Percentiles rank a stretch among this genome's conserved stretches.
Conservation (phyloP, 352 stramenopile genomes). For the Phytophthora nicotianae region DNA sequence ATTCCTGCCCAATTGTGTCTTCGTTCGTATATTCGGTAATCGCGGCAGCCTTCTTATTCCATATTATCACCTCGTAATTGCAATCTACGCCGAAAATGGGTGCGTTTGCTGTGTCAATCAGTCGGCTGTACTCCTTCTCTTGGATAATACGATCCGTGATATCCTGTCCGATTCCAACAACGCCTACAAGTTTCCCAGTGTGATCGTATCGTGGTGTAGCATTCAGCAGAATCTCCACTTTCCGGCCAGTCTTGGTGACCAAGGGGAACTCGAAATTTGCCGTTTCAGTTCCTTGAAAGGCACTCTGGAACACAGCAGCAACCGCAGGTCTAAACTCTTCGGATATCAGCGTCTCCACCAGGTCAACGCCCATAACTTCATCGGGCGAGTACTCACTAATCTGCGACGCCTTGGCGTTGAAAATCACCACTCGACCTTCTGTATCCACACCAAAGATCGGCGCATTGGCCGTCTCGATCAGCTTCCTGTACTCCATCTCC, state of each 20-base stretch:
- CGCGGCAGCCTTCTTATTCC: conserved; percentile 88
- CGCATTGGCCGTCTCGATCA: conserved; percentile 92
- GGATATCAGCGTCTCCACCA: conserved; percentile 81
- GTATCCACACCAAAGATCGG: conserved; percentile 86
- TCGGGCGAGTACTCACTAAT: conserved; percentile 79
- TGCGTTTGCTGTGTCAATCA: conserved; percentile 74
- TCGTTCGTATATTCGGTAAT: conserved; percentile 85
- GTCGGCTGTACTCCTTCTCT: conserved; percentile 66
- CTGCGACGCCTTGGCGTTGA: conserved; percentile 83
- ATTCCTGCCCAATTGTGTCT: conserved; percentile 74
- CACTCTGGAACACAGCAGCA: conserved; percentile 53
- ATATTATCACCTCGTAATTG: conserved; percentile 74
- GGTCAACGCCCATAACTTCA: conserved; percentile 83
- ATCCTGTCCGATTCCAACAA: conserved; percentile 64
- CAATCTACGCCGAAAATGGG: conserved; percentile 73
- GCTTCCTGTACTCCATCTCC: conserved; percentile 72
- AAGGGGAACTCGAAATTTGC: conserved; percentile 65
- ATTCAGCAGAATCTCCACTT: conserved; percentile 59
- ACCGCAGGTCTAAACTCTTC: conserved; percentile 54
- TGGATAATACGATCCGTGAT: conserved; percentile 68
- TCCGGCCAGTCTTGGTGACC: conserved; percentile 61
- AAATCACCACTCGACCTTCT: conserved; percentile 61
- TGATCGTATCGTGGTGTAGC: conserved; percentile 57
- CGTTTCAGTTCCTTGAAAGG: conserved; percentile 55
- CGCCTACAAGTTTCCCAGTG: conserved; percentile 52